Evolutionary conservation across 805 yeast species (phyloP).

Genomic region (Hanseniaspora occidentalis): DNA sequence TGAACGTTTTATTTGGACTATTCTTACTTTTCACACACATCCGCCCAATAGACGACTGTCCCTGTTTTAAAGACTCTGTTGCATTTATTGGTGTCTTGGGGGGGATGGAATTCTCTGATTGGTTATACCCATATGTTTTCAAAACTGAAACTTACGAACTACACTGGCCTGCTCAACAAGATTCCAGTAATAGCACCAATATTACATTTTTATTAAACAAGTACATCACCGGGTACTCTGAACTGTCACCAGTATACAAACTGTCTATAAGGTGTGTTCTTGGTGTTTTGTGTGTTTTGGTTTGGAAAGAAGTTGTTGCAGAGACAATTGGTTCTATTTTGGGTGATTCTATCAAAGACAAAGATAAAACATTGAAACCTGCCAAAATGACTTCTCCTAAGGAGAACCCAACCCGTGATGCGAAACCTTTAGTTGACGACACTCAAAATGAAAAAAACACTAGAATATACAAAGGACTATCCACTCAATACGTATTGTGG

Average conservation of each 20-base stretch:
- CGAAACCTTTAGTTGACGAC: not conserved
- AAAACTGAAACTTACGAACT: conserved; percentile 24
- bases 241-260: conserved; percentile 18
- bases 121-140: conserved; percentile 22
- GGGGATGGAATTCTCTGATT: conserved; percentile 59
- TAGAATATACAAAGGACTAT: conserved; percentile 47
- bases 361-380: conserved; percentile 14
- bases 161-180: conserved; percentile 25
- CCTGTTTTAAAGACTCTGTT: conserved; percentile 91
- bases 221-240: not conserved
- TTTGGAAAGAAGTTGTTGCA: conserved; percentile 59
- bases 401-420: conserved; percentile 7
- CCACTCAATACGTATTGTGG: conserved; percentile 67
- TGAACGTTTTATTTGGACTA: conserved; percentile 30
- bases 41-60: conserved; percentile 84
- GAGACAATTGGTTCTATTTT: conserved; percentile 46
- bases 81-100: conserved; percentile 82
- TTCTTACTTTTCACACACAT: conserved; percentile 56
- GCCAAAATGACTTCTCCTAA: conserved; percentile 14
- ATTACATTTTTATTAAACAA: too few species aligned
- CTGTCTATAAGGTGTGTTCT: conserved; percentile 37
- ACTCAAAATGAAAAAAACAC: conserved; percentile 16
- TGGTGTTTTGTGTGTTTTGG: conserved; percentile 49
- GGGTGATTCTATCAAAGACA: conserved; percentile 25
- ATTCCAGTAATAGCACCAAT: not conserved